phyloP scores from a whole-genome alignment of 371 early-diverging fungal genomes.

The Mucor circinelloides region DNA sequence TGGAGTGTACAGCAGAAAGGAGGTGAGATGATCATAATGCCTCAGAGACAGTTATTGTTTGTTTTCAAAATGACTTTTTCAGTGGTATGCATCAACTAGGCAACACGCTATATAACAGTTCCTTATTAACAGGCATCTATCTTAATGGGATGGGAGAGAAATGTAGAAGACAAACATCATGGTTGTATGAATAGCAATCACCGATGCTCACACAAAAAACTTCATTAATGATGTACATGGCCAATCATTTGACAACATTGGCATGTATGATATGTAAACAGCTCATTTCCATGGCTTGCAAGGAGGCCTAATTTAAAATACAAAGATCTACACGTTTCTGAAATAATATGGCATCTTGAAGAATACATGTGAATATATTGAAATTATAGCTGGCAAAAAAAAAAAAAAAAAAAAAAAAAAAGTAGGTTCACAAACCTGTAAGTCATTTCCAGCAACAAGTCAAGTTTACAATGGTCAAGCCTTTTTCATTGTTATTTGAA shows the following conservation, averaged over 20 bases:
- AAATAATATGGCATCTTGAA: neutral
- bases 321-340: neutral
- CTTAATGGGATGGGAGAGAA: neutral
- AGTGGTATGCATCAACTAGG: neutral
- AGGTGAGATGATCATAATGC: neutral
- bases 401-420: too few species aligned
- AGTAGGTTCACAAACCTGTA: neutral
- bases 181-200: neutral
- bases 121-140: neutral
- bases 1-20: neutral
- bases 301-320: slow-evolving; percentile 1
- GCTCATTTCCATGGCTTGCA: neutral
- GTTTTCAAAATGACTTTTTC: neutral
- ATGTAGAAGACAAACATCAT: neutral
- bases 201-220: neutral
- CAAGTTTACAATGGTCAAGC: neutral
- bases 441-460: neutral
- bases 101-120: neutral
- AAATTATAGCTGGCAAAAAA: neutral
- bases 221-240: neutral
- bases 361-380: neutral
- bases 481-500: neutral
- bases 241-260: neutral
- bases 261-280: neutral
- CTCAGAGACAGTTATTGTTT: neutral